Percentiles rank a stretch among this genome's conserved stretches.
Evolutionary conservation across 164 flowering plant genomes (phyloP).

Genomic region (Magnolia officinalis): DNA sequence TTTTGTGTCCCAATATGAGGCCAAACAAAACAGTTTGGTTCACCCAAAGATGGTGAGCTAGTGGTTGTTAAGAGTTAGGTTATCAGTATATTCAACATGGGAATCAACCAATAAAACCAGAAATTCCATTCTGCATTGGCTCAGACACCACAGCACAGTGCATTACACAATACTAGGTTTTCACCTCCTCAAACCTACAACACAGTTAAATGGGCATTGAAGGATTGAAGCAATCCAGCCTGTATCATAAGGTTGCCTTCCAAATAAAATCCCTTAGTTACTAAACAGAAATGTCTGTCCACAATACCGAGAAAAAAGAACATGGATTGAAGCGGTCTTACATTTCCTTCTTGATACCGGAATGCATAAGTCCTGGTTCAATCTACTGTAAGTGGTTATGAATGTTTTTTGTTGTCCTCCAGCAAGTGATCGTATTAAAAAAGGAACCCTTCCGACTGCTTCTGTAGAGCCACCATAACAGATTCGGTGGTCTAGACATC

Average conservation of each 20-base stretch:
- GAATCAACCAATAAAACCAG: too few species aligned
- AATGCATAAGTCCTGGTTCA: constrained; percentile 45
- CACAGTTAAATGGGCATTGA: neutral
- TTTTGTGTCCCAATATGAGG: too few species aligned
- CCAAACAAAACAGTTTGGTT: too few species aligned
- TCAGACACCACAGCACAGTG: too few species aligned
- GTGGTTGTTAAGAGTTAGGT: too few species aligned
- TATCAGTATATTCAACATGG: too few species aligned
- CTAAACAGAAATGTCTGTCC: neutral
- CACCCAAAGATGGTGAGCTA: too few species aligned
- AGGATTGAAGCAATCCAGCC: neutral
- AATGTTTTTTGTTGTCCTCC: constrained; percentile 65
- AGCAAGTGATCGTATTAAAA: constrained; percentile 72
- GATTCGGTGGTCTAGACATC: constrained; percentile 51
- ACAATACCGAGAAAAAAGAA: neutral
- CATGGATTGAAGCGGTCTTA: constrained; percentile 17
- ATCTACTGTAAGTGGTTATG: constrained; percentile 51
- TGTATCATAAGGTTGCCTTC: neutral
- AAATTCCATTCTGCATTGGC: too few species aligned
- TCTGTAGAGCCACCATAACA: constrained; percentile 50
- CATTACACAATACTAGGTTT: too few species aligned
- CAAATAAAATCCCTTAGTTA: neutral
- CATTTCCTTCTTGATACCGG: constrained; percentile 54
- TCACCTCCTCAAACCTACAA: neutral
- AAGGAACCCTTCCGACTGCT: constrained; percentile 78